Evolutionary conservation across 768 basidiomycete species (phyloP).

Genomic region (Crucibulum laeve): DNA sequence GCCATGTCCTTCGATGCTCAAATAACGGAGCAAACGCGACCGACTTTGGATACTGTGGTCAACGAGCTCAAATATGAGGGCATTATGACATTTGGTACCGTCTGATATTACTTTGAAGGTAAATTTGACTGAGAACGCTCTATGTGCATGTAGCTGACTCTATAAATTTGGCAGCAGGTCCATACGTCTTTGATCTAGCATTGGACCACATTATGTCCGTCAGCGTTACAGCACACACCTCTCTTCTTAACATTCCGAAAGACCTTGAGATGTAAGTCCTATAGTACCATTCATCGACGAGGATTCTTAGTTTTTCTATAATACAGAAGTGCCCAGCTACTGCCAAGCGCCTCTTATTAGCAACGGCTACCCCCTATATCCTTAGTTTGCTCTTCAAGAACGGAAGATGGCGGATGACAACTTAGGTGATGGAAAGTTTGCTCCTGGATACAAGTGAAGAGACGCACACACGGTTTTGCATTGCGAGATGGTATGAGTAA

Average conservation of each 20-base stretch:
- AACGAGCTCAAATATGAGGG: conserved; percentile 54
- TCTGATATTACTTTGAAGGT: conserved; percentile 72
- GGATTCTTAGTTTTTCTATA: background rate
- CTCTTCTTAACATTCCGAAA: conserved; percentile 47
- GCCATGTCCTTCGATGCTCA: conserved; percentile 45
- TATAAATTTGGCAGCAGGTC: conserved; percentile 23
- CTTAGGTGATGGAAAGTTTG: conserved; percentile 33
- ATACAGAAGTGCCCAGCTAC: conserved; percentile 39
- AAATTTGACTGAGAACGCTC: conserved; percentile 14
- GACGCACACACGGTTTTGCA: conserved; percentile 52
- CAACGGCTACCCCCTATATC: conserved; percentile 57
- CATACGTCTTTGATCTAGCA: conserved; percentile 59
- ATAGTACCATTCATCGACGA: background rate
- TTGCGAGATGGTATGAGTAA: conserved; percentile 43
- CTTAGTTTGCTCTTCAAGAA: conserved; percentile 41
- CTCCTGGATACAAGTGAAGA: conserved; percentile 47
- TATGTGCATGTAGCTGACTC: background rate
- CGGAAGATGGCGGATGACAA: conserved; percentile 44
- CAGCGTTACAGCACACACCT: conserved; percentile 54
- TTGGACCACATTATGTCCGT: conserved; percentile 48
- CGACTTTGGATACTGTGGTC: conserved; percentile 52
- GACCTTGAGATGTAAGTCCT: conserved; percentile 51
- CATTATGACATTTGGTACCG: conserved; percentile 50
- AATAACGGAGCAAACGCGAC: conserved; percentile 33
- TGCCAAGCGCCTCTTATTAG: conserved; percentile 59